A percentile compares a stretch with the other conserved stretches of the same genome.
Evolutionary conservation across 441 rosid genomes (phyloP).

Genomic region (Hura crepitans): DNA sequence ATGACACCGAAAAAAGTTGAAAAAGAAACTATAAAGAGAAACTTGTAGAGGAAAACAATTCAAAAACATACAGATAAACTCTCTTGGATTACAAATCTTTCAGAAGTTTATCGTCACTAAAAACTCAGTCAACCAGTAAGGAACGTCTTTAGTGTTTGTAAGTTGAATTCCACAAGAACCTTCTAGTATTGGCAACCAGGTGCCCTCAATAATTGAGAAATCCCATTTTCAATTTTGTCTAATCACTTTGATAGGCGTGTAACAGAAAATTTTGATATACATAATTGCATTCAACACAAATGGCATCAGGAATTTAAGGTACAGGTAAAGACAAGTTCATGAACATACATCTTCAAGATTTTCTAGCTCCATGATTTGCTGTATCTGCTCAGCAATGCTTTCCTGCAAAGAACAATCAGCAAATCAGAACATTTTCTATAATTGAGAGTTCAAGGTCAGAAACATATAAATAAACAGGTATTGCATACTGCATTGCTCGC

Average conservation of each 20-base stretch:
- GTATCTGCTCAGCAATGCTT: conserved; percentile 71
- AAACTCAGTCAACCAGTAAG: not conserved
- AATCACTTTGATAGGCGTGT: not conserved
- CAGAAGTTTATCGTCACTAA: not conserved
- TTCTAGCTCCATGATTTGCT: conserved; percentile 90
- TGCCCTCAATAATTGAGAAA: not conserved
- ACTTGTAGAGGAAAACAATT: not conserved
- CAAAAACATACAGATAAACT: not conserved
- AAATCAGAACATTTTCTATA: conserved; percentile 1
- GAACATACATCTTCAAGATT: conserved; percentile 82
- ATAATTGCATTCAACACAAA: not conserved
- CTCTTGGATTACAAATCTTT: not conserved
- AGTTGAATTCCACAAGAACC: no score
- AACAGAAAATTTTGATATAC: conserved; percentile 1
- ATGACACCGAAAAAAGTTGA: not conserved
- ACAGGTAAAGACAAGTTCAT: not conserved
- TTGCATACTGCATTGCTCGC: conserved; percentile 61
- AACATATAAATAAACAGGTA: conserved; percentile 17
- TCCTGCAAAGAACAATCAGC: conserved; percentile 48
- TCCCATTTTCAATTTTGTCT: not conserved
- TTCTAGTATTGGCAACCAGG: not conserved
- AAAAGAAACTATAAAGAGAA: not conserved
- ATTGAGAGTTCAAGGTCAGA: conserved; percentile 3
- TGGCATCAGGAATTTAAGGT: not conserved
- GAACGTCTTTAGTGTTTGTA: no score